A percentile compares a stretch with the other conserved stretches of the same genome.
Evolutionary conservation across 2,329 filamentous ascomycete genomes (phyloP).

Genomic region (Botrytis galanthina): DNA sequence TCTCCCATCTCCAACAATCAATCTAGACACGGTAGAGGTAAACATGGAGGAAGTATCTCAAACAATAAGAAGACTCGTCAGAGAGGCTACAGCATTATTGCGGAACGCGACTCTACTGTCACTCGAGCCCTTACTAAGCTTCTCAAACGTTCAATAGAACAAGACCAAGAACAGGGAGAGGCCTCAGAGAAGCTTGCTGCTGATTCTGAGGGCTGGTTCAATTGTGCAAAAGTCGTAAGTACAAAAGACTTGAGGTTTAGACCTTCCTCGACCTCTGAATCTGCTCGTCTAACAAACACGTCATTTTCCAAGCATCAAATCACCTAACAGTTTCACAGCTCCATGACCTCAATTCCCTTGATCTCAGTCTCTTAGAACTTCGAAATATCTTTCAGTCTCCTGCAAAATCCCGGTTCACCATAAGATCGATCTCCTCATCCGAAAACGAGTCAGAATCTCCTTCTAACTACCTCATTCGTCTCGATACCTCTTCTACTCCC

Average conservation of each 20-base stretch:
- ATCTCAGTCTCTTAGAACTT: slow-evolving; percentile 41
- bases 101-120: slow-evolving; percentile 43
- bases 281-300: not conserved
- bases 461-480: slow-evolving; percentile 41
- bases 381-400: slow-evolving; percentile 39
- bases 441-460: not conserved
- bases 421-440: slow-evolving; percentile 38
- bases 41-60: slow-evolving; percentile 36
- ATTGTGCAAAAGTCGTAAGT: slow-evolving; percentile 43
- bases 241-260: not conserved
- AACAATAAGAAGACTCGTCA: slow-evolving; percentile 39
- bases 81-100: slow-evolving; percentile 44
- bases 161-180: slow-evolving; percentile 41
- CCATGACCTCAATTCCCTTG: slow-evolving; percentile 33
- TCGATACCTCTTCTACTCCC: slow-evolving; percentile 29
- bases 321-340: slow-evolving; percentile 36
- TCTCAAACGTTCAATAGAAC: slow-evolving; percentile 42
- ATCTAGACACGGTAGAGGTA: slow-evolving; percentile 37
- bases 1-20: slow-evolving; percentile 36
- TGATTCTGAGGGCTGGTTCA: slow-evolving; percentile 44
- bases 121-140: slow-evolving; percentile 45
- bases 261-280: not conserved
- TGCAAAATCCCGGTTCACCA: slow-evolving; percentile 42
- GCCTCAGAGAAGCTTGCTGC: slow-evolving; percentile 42
- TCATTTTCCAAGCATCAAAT: not conserved